Percentiles rank a stretch among this genome's conserved stretches.
Conservation (phyloP, 345 rosid genomes). For the Orychophragmus violaceus region DNA sequence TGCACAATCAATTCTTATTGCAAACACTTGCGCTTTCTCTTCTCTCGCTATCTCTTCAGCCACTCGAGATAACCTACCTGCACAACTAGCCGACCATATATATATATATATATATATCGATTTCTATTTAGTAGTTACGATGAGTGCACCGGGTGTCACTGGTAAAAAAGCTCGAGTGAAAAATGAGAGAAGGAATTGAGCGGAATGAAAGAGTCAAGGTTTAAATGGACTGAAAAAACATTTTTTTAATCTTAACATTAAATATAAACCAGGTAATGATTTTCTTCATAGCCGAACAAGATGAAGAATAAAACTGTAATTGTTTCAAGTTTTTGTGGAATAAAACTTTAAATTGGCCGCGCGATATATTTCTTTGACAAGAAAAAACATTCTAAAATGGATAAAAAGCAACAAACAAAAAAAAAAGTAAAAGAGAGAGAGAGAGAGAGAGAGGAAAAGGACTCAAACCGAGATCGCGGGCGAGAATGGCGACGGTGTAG, state of each 20-base stretch:
- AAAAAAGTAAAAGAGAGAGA: neutral
- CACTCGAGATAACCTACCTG: conserved; percentile 67
- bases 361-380: neutral
- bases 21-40: conserved; percentile 88
- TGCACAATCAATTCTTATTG: conserved; percentile 87
- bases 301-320: neutral
- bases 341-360: neutral
- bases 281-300: neutral
- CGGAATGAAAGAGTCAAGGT: neutral
- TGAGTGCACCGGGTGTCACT: neutral
- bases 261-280: neutral
- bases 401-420: neutral
- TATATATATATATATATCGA: too few relatives aligned
- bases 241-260: neutral
- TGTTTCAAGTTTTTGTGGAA: neutral
- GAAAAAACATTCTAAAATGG: neutral
- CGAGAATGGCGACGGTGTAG: conserved; percentile 90
- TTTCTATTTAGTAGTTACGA: too few relatives aligned
- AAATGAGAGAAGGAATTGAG: neutral
- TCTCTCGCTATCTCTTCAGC: conserved; percentile 98
- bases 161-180: neutral
- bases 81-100: neutral
- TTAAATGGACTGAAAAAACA: neutral
- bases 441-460: neutral
- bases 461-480: conserved; percentile 74